Percentiles rank a stretch among this genome's conserved stretches.
These are phyloP conservation scores for Raffaelea albimanens DNA, from an alignment of 2,329 filamentous ascomycete genomes.

Conservation along the genomic window DNA sequence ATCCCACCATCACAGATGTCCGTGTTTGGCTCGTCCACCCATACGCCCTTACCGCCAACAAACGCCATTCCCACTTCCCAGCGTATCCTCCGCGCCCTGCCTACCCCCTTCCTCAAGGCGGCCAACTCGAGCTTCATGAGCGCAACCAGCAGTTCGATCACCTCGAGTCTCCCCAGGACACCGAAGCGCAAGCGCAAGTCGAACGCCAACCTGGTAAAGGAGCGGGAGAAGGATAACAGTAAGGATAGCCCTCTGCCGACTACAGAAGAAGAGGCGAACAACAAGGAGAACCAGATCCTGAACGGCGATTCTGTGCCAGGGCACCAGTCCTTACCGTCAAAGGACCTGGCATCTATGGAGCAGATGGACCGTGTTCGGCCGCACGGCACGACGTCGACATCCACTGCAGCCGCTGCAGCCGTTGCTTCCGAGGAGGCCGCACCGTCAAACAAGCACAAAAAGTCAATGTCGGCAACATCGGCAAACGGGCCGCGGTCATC, in stretches of 20 bases:
- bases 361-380: constrained; percentile 38
- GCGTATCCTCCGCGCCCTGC: constrained; percentile 78
- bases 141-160: constrained; percentile 78
- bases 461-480: constrained; percentile 15
- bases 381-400: constrained; percentile 14
- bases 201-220: constrained; percentile 26
- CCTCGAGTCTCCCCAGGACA: constrained; percentile 63
- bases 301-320: constrained; percentile 9
- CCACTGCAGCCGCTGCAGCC: constrained; percentile 4
- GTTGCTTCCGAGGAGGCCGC: neutral
- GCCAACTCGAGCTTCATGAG: constrained; percentile 95
- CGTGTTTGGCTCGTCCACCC: constrained; percentile 59
- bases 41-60: constrained; percentile 61
- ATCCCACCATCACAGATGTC: constrained; percentile 93
- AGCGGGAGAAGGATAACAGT: constrained; percentile 21
- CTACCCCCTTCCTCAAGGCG: constrained; percentile 82
- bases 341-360: constrained; percentile 27
- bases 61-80: constrained; percentile 88
- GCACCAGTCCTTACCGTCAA: constrained; percentile 10
- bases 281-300: constrained; percentile 38
- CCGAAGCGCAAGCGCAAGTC: constrained; percentile 53
- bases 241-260: constrained; percentile 19
- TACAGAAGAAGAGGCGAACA: constrained; percentile 32
- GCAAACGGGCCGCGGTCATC: constrained; percentile 5
- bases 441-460: constrained; percentile 11